phyloP scores from a whole-genome alignment of 257 asterid genomes.

The Capsicum baccatum region DNA sequence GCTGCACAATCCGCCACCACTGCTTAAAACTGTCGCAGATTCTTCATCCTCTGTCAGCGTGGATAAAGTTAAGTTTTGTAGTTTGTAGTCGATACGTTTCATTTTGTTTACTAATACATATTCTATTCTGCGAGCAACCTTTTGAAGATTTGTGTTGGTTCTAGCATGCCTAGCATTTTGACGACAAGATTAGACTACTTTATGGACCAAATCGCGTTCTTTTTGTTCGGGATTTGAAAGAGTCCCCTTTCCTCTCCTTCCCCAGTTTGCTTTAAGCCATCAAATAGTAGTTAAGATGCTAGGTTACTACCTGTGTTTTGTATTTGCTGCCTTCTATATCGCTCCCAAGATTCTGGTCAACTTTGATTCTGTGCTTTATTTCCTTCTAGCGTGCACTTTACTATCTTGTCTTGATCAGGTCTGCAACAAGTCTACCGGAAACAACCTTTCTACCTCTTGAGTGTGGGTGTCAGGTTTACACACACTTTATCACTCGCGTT shows the following conservation, averaged over 20 bases:
- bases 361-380: not conserved
- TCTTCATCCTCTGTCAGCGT: not conserved
- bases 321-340: not conserved
- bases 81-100: not conserved
- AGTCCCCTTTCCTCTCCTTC: not conserved
- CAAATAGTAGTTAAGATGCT: not conserved
- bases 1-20: constrained; percentile 28
- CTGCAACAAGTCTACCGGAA: no score
- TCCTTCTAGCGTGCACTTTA: not conserved
- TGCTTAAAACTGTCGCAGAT: not conserved
- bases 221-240: not conserved
- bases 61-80: not conserved
- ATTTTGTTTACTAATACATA: not conserved
- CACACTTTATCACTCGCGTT: no score
- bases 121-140: not conserved
- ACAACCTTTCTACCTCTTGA: no score
- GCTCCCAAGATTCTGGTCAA: not conserved
- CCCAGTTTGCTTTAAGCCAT: not conserved
- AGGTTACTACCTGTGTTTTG: not conserved
- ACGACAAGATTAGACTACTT: not conserved
- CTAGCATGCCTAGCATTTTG: not conserved
- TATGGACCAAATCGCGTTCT: not conserved
- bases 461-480: no score
- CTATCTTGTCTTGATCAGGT: no score
- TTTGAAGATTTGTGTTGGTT: not conserved